phyloP scores from a whole-genome alignment of 2,329 filamentous ascomycete genomes.

The Colletotrichum sidae region DNA sequence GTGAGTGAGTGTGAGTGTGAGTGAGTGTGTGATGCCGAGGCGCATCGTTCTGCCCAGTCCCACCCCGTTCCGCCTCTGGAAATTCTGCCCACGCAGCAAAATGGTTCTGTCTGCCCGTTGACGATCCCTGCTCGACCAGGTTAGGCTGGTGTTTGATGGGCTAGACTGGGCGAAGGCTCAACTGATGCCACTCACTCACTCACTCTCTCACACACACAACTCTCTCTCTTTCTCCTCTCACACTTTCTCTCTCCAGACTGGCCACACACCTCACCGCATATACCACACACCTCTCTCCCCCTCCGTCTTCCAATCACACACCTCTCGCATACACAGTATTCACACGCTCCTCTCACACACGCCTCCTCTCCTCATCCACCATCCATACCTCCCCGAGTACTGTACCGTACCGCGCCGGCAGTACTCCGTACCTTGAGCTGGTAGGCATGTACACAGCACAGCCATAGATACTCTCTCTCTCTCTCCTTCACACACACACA shows the following conservation, averaged over 20 bases:
- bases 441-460: not conserved
- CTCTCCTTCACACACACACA: not conserved
- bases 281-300: conserved; percentile 6
- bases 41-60: conserved; percentile 33
- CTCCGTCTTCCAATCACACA: too few relatives aligned
- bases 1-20: not conserved
- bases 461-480: conserved; percentile 6
- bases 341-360: not conserved
- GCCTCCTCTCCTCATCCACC: not conserved
- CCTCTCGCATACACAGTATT: not conserved
- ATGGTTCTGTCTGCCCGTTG: conserved; percentile 27
- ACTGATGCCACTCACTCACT: not conserved
- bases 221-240: conserved; percentile 10
- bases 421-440: too few relatives aligned
- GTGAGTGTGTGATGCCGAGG: conserved; percentile 24
- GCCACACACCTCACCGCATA: conserved; percentile 8
- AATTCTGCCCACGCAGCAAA: conserved; percentile 37
- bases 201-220: conserved; percentile 6
- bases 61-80: conserved; percentile 24
- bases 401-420: too few relatives aligned
- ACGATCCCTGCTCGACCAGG: conserved; percentile 29
- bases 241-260: conserved; percentile 1
- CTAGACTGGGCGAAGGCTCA: conserved; percentile 28
- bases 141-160: conserved; percentile 31
- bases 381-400: too few relatives aligned